These are phyloP conservation scores for Xerocomellus amylosporus DNA, from an alignment of 768 basidiomycete species.

Conservation along the genomic window DNA sequence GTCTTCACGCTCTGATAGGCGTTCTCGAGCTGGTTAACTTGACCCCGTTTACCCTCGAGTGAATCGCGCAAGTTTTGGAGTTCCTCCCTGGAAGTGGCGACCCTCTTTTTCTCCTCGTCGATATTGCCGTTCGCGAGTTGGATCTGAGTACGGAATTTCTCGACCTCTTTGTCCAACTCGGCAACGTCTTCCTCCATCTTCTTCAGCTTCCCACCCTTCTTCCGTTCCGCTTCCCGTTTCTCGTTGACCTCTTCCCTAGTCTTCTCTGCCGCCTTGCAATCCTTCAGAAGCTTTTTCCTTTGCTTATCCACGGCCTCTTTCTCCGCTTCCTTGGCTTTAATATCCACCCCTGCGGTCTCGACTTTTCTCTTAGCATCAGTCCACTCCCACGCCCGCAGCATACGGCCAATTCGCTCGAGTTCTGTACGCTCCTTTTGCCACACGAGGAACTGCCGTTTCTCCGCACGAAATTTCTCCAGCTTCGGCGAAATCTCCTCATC, in stretches of 20 bases:
- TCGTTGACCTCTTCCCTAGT: slow-evolving; percentile 63
- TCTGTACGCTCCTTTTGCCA: slow-evolving; percentile 89
- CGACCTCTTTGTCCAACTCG: slow-evolving; percentile 73
- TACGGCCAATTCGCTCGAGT: slow-evolving; percentile 79
- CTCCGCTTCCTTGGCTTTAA: slow-evolving; percentile 49
- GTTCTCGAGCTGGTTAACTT: slow-evolving; percentile 54
- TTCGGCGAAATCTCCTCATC: slow-evolving; percentile 93
- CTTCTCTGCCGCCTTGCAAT: slow-evolving; percentile 63
- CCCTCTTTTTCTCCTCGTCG: slow-evolving; percentile 69
- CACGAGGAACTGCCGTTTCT: slow-evolving; percentile 85
- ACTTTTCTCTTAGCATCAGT: slow-evolving; percentile 53
- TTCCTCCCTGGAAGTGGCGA: slow-evolving; percentile 50
- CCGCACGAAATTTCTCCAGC: slow-evolving; percentile 81
- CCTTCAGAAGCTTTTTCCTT: slow-evolving; percentile 50
- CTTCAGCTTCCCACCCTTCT: slow-evolving; percentile 90
- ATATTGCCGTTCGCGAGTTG: slow-evolving; percentile 78
- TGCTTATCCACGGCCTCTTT: slow-evolving; percentile 45
- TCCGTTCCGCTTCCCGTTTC: slow-evolving; percentile 81
- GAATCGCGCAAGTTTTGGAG: slow-evolving; percentile 59
- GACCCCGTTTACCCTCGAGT: slow-evolving; percentile 54
- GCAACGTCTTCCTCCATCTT: slow-evolving; percentile 79
- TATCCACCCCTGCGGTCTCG: slow-evolving; percentile 53
- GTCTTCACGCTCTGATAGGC: slow-evolving; percentile 65
- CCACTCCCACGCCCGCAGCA: slow-evolving; percentile 90
- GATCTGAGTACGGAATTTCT: slow-evolving; percentile 80